Conservation (phyloP, 176 grass and related monocot genomes). For the Dendrocalamus sinicus region DNA sequence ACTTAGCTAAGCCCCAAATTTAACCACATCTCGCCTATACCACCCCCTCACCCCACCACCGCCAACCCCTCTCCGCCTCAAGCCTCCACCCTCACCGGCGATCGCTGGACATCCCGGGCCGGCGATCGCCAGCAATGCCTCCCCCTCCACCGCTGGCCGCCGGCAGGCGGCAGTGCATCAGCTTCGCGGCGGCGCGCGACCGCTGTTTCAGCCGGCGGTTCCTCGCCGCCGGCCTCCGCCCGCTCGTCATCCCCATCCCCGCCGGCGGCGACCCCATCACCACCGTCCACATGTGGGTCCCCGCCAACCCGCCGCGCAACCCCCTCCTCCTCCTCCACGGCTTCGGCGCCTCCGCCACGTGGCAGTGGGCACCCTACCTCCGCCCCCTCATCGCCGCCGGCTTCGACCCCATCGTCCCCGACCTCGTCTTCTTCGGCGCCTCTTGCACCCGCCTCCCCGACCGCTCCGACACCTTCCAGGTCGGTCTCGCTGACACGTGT, state of each 20-base stretch:
- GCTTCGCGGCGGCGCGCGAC: conserved; percentile 79
- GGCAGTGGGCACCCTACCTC: conserved; percentile 90
- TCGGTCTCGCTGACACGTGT: background rate
- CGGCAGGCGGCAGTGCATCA: conserved; percentile 47
- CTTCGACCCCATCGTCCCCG: conserved; percentile 89
- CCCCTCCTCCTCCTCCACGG: conserved; percentile 87
- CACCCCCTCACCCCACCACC: background rate
- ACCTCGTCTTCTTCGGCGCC: conserved; percentile 92
- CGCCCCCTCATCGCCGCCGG: conserved; percentile 69
- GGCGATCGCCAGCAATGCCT: conserved; percentile 47
- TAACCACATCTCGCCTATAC: background rate
- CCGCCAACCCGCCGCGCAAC: conserved; percentile 52
- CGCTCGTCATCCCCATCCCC: conserved; percentile 48
- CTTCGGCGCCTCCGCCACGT: conserved; percentile 87
- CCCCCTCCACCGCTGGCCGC: conserved; percentile 41
- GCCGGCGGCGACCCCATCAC: conserved; percentile 40
- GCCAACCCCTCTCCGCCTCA: background rate
- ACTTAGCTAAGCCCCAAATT: conserved; percentile 42
- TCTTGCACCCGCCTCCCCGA: conserved; percentile 64
- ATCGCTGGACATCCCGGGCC: conserved; percentile 39
- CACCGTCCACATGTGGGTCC: conserved; percentile 80
- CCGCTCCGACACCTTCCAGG: conserved; percentile 76
- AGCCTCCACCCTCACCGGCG: background rate
- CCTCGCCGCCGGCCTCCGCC: conserved; percentile 64
- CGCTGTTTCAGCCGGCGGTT: conserved; percentile 71